Conservation (phyloP, 371 early-diverging fungal species). For the Lichtheimia hyalospora region DNA sequence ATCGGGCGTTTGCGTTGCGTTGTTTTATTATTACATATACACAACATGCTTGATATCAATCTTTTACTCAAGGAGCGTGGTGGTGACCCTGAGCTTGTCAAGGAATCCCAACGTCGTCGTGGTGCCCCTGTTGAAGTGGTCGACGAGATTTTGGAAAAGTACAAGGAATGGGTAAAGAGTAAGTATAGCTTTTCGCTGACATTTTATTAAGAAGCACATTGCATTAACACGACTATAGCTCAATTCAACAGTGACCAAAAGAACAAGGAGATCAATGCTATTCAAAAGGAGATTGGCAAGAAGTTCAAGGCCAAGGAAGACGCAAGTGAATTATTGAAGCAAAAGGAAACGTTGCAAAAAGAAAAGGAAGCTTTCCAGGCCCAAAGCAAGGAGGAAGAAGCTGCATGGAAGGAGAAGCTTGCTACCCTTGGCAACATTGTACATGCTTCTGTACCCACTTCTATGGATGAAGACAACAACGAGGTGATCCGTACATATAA, state of each 20-base stretch:
- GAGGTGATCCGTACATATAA: constrained; percentile 71
- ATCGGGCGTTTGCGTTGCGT: no score
- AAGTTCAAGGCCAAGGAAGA: constrained; percentile 94
- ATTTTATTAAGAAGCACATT: no score
- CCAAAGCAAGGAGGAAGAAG: constrained; percentile 76
- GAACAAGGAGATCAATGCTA: constrained; percentile 89
- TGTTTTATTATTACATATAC: no score
- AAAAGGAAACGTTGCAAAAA: constrained; percentile 74
- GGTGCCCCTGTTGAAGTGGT: constrained; percentile 85
- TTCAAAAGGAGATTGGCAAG: constrained; percentile 90
- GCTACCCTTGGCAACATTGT: constrained; percentile 94
- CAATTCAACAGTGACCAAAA: constrained; percentile 86
- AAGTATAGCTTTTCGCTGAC: constrained; percentile 19
- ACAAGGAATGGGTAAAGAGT: constrained; percentile 92
- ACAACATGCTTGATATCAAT: constrained; percentile 84
- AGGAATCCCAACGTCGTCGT: constrained; percentile 92
- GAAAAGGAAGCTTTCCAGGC: constrained; percentile 71
- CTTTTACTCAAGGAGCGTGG: constrained; percentile 91
- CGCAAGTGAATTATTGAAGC: constrained; percentile 70
- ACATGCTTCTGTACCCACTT: constrained; percentile 89
- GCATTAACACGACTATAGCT: constrained; percentile 35
- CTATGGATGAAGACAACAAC: constrained; percentile 92
- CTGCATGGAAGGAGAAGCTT: constrained; percentile 69
- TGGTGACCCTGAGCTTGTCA: constrained; percentile 92
- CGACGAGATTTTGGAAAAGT: constrained; percentile 89